Evolutionary conservation across 768 basidiomycete species (phyloP).

Genomic region (Dioszegia hungarica): DNA sequence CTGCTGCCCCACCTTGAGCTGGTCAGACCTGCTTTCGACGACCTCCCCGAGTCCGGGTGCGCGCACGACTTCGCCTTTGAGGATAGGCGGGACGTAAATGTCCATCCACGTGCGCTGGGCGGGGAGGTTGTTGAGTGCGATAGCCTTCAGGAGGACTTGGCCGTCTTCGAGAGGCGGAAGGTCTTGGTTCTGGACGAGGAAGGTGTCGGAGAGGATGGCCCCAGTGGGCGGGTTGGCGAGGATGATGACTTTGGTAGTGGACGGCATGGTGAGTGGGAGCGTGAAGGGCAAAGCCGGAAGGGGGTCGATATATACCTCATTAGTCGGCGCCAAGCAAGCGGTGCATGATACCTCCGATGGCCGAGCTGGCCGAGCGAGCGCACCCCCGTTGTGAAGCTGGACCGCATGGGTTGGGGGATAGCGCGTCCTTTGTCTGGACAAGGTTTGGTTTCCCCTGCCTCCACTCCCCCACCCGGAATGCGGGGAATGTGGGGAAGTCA

Average conservation of each 20-base stretch:
- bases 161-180: slow-evolving; percentile 30
- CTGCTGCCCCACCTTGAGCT: slow-evolving; percentile 21
- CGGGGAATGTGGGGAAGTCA: no score
- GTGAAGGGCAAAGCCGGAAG: no score
- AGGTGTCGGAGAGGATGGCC: slow-evolving; percentile 22
- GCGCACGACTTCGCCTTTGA: slow-evolving; percentile 17
- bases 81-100: slow-evolving; percentile 19
- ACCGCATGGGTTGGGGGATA: no score
- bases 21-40: slow-evolving; percentile 24
- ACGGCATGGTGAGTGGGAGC: no score
- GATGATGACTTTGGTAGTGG: slow-evolving; percentile 23
- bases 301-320: no score
- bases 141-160: slow-evolving; percentile 36
- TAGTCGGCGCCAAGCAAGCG: no score
- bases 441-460: no score
- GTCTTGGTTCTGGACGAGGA: slow-evolving; percentile 12
- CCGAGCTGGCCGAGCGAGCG: no score
- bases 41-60: slow-evolving; percentile 25
- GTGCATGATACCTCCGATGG: no score
- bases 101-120: slow-evolving; percentile 37
- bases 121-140: slow-evolving; percentile 39
- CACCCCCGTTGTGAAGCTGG: no score
- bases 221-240: slow-evolving; percentile 26
- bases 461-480: no score
- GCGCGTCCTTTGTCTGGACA: no score